Percentiles rank a stretch among this genome's conserved stretches.
These are phyloP conservation scores for Aspergillus sp. DNA, from an alignment of 2,329 filamentous ascomycete species.

Conservation along the genomic window DNA sequence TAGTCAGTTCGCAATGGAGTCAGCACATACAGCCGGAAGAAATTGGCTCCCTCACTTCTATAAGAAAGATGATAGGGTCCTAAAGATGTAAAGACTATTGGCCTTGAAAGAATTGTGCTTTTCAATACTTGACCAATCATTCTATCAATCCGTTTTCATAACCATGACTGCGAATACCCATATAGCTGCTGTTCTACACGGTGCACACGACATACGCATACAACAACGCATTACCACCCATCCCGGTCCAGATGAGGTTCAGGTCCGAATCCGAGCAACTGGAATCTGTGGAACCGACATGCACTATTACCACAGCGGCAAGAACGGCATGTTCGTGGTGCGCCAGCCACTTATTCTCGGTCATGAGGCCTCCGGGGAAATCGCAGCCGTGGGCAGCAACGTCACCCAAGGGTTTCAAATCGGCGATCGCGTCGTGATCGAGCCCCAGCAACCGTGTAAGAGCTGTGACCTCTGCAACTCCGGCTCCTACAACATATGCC, in stretches of 20 bases:
- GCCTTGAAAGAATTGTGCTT: too few relatives aligned
- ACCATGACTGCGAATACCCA: not conserved
- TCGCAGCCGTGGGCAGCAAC: constrained; percentile 58
- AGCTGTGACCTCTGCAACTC: not conserved
- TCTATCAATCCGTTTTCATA: not conserved
- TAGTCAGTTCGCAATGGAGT: too few relatives aligned
- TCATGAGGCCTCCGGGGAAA: constrained; percentile 70
- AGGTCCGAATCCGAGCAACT: constrained; percentile 58
- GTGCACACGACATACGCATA: not conserved
- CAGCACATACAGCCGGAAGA: not conserved
- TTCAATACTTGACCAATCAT: too few relatives aligned
- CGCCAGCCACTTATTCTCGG: constrained; percentile 59
- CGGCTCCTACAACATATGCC: not conserved
- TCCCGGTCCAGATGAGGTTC: constrained; percentile 47
- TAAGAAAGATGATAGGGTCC: too few relatives aligned
- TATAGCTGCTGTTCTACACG: not conserved
- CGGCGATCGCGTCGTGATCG: not conserved
- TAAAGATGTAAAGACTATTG: too few relatives aligned
- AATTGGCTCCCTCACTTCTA: not conserved
- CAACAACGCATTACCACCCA: not conserved
- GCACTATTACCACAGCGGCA: constrained; percentile 77
- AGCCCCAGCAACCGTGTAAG: not conserved
- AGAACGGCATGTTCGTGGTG: constrained; percentile 28
- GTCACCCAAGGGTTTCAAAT: constrained; percentile 14
- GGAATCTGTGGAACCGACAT: constrained; percentile 65